Evolutionary conservation across 2,329 filamentous ascomycete species (phyloP), one percentile per base, ranked within the genome.

Genomic region (Colletotrichum coccodes): DNA sequence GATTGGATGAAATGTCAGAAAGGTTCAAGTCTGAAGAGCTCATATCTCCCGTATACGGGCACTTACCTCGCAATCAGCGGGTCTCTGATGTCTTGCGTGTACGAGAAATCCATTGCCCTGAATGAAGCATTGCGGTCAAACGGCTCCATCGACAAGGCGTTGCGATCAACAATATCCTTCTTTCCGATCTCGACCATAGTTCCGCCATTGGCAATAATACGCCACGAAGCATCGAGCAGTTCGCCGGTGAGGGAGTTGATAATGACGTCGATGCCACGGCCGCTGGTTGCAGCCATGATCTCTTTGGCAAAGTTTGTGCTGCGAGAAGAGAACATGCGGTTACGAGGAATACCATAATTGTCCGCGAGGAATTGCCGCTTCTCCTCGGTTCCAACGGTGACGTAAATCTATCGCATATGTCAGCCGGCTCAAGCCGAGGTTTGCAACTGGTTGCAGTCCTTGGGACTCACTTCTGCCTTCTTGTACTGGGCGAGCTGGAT

Each of bases 171-270:
- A n/a, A 76, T 73, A 52, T 79, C 76, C 14, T 64, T 71, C 56
- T 74, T 75, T 4, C 76, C 76, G 40, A 80, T 73, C 60, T 81
- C 79, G 1, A 81, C 57, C 46, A 81, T 77, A 0, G 71, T 68
- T 1, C 79, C 79, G 4, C 26, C 23, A 7, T 50, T 36, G 6
- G 65, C 65, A 18, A 54, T 14, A 6, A n/a, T 21, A 8, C 26
- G n/a, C 46, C 52, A 68, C 1, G 53, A 53, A 6, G 11, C 34
- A 4, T 42, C n/a, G 5, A 68, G 54, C 11, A 57, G 5, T 11
- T 80, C 76, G 7, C 78, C 78, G 0, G 74, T 71, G 3, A 79
- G 72, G 7, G 77, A 78, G 60, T 79, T 80, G 3, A 81, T 71
- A 0, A 78, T n/a, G n/a, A 77, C 68, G 23, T 76, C 73, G 16